Base-by-base conservation (phyloP, 2,329 filamentous ascomycete species). In the Talaromyces sp. region DNA sequence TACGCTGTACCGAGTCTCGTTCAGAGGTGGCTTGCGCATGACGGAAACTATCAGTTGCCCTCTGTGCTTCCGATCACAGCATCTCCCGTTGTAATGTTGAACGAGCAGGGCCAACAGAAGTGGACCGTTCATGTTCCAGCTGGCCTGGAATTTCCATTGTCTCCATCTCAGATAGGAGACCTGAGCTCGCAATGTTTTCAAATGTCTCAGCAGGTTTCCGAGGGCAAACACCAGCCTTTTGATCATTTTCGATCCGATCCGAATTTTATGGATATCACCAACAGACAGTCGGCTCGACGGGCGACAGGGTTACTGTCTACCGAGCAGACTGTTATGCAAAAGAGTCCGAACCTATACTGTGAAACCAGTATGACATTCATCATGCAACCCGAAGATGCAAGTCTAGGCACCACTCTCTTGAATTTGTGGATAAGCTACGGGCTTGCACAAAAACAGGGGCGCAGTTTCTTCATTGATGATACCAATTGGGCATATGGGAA, bases 381-480 rank as follows among this genome's bases (percentile, higher is more conserved):
- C 1, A 81, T 96, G 69, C 90, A 93, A 71, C 82, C 86, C 7
- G 76, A 83, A 3, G 87, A 93, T 69, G 90, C 90, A 1, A 92
- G 92, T 2, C 80, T 96, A 9, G 92, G 92, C 5, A 87, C 86
- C 66, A 86, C 88, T 1, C 76, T 96, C 64, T 87, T 96, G 83
- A 84, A 88, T 70, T 73, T 96, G 62, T 96, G 92, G 91, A 88
- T 89, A 69, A 88, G 91, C 28, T 96, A 95, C 72, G 90, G 90
- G 3, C 77, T 96, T 60, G 91, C 92, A 1, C 82, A 88, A 71
- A 84, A 87, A 64, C 89, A 96, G 72, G 85, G 84, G 14, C 82
- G 91, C 25, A 82, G 86, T 0, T 96, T 96, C 75, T 96, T 96
- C 77, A 81, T 96, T 66, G 91, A 96, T 69, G 92, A 96, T 75